Percentiles rank a stretch among this genome's conserved stretches.
These are phyloP conservation scores for Coccomyxa subellipsoidea DNA, from an alignment of 163 green algal genomes.

Conservation along the genomic window DNA sequence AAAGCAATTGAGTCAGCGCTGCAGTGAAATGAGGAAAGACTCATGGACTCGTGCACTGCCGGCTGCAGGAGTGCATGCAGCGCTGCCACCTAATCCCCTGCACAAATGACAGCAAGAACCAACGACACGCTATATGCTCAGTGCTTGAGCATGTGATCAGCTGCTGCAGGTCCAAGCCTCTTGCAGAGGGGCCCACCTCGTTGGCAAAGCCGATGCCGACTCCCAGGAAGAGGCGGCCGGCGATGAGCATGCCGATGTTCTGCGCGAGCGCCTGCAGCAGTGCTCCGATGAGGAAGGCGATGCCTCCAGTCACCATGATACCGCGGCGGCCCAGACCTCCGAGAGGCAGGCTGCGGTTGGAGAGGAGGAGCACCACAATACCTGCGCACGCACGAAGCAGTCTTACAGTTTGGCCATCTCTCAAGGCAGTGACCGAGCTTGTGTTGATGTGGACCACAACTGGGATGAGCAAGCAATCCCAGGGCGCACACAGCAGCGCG, in stretches of 20 bases:
- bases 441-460: too few species aligned
- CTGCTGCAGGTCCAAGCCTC: too few species aligned
- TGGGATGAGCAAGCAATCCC: too few species aligned
- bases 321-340: not conserved
- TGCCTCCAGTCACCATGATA: not conserved
- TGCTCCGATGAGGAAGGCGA: not conserved
- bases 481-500: too few species aligned
- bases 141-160: too few species aligned
- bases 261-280: not conserved
- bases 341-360: not conserved
- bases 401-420: not conserved
- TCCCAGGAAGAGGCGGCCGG: not conserved
- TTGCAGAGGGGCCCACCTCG: not conserved
- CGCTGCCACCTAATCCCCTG: too few species aligned
- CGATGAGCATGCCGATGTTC: not conserved
- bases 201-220: not conserved
- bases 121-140: too few species aligned
- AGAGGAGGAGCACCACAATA: not conserved
- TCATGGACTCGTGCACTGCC: not conserved
- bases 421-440: too few species aligned
- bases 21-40: not conserved
- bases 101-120: too few species aligned
- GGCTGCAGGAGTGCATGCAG: not conserved
- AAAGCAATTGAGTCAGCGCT: not conserved
- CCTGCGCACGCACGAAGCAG: not conserved